Evolutionary conservation across 805 yeast genomes (phyloP).

Genomic region (Ogataea parapolymorpha): DNA sequence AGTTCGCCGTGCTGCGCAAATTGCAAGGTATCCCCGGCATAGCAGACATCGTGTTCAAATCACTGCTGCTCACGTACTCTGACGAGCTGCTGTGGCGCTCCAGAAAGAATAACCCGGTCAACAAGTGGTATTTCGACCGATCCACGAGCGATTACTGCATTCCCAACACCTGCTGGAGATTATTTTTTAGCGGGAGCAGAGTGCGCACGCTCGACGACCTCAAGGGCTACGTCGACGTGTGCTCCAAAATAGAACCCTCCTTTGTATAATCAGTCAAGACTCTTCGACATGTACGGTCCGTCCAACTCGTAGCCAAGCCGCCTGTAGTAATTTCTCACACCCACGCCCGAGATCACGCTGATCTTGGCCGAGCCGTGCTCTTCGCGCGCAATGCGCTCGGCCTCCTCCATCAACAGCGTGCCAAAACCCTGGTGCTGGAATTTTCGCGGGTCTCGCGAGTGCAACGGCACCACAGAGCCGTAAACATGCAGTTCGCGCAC

Average conservation of each 20-base stretch:
- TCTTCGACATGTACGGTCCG: constrained; percentile 97
- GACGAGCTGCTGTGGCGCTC: constrained; percentile 88
- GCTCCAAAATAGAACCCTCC: constrained; percentile 59
- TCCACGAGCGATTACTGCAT: constrained; percentile 65
- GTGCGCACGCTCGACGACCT: constrained; percentile 35
- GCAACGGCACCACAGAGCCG: constrained; percentile 95
- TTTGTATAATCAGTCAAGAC: constrained; percentile 21
- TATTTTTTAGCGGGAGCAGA: constrained; percentile 41
- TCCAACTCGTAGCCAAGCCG: constrained; percentile 88
- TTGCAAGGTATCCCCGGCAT: constrained; percentile 91
- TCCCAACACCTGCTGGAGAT: constrained; percentile 35
- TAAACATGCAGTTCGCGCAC: constrained; percentile 98
- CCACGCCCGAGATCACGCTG: constrained; percentile 95
- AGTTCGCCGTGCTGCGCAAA: constrained; percentile 82
- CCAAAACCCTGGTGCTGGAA: constrained; percentile 99
- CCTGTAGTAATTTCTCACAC: constrained; percentile 93
- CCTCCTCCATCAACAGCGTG: constrained; percentile 96
- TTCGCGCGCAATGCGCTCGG: constrained; percentile 90
- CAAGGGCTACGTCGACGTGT: constrained; percentile 48
- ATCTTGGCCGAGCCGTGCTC: constrained; percentile 93
- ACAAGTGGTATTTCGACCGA: constrained; percentile 96
- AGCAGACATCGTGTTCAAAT: constrained; percentile 89
- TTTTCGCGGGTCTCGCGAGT: constrained; percentile 93
- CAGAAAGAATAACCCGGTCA: constrained; percentile 79
- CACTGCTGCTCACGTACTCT: constrained; percentile 65